Base-by-base conservation (phyloP, 1,139 yeast genomes). In the Nakaseomyces glabratus region DNA sequence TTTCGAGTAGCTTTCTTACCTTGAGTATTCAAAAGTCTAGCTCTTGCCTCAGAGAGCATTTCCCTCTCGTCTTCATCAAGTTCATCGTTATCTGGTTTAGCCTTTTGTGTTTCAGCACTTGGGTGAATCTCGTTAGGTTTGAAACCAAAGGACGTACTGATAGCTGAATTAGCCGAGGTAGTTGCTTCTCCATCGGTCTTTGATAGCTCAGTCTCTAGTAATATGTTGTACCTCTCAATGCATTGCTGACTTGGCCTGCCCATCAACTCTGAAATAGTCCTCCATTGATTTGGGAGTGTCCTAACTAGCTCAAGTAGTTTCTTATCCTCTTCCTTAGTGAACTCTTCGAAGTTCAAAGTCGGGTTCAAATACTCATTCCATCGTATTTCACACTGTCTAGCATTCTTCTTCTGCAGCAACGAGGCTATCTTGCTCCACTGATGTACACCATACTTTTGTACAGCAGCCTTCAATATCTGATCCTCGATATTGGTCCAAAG, bases 341-440 rank as follows among this genome's bases (percentile, higher is more conserved):
- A 90, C 28, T 69, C 76, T 0, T 61, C 43, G 45, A 76, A 75
- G 47, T 70, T 66, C 35, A 86, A 68, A 4, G 67, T 59, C 0
- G 98, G 97, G 53, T 78, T 81, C 28, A 90, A 62, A 74, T 82
- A 86, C 53, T 90, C 96, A 39, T 68, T 69, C 98, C 98, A 90
- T 46, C 98, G 63, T 2, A 93, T 85, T 49, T 86, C 85, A 43
- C 94, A 93, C 57, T 90, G 97, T 51, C 78, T 78, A 10, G 96
- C 94, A 4, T 86, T 77, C 58, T 88, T 90, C 52, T 81, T 76
- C 10, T 86, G 81, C 25, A 90, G 62, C 36, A 90, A 65, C 0
- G 96, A 85, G 2, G 95, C 82, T 4, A 90, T 93, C 35, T 96
- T 72, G 6, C 90, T 74, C 98, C 98, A 90, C 52, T 90, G 95